Base-by-base conservation (phyloP, 768 basidiomycete genomes). In the Agrocybe praecox region DNA sequence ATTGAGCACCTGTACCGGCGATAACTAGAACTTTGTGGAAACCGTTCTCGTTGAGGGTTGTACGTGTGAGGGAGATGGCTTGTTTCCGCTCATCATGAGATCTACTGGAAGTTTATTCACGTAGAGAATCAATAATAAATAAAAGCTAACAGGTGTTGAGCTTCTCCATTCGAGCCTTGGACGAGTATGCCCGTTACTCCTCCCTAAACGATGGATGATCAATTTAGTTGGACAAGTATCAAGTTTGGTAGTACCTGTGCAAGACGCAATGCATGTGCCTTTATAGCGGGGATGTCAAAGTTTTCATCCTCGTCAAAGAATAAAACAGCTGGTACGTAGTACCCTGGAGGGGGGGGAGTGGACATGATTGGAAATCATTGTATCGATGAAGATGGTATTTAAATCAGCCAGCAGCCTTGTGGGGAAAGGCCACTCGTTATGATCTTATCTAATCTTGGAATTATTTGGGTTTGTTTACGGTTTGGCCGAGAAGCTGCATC, bases 1-100 rank as follows among this genome's bases (percentile, higher is more conserved):
- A 91, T 58, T 86, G 89, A 1, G 88, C 89, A 1, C 94, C 94
- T 5, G 92, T 93, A 1, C 94, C 94, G 6, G 89, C 93, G 57
- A 94, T 85, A 43, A 95, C 80, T 14, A 88, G 70, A 40, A 86
- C 80, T 40, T 88, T 73, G 47, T 80, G 68, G 70, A 89, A 90
- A 2, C 89, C 89, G 58, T 87, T 84, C 52, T 82, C 77, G 67
- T 94, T 84, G 11, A 95, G 79, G 1, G 89, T 91, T 52, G 84
- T 70, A 21, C 92, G 80, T 1, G 90, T 89, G 40, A 89, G 68
- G 18, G 72, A 66, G 62, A 93, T 90, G 10, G 83, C 80, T 17
- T 75, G 68, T 59, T 82, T 85, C 53, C 89, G 82, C 66, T 92
- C 90, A 0, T 86, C 84, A 56, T 86, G 86, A 2, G 88, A 87